Conservation (phyloP, 805 yeast genomes). For the Saturnispora sekii region DNA sequence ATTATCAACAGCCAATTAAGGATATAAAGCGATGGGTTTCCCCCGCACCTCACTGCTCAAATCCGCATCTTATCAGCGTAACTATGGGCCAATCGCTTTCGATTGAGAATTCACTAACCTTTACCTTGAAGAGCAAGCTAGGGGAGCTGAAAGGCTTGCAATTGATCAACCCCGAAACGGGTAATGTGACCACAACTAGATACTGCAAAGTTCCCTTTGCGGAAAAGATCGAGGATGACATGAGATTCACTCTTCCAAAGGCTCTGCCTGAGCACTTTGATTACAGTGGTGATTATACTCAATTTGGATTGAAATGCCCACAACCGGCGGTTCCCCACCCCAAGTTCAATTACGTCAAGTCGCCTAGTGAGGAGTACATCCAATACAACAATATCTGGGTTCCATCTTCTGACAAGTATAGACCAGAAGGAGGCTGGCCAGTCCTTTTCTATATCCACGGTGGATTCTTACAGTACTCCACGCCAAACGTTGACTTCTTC, state of each 20-base stretch:
- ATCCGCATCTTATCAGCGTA: not conserved
- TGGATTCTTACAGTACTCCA: conserved; percentile 32
- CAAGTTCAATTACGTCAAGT: conserved; percentile 15
- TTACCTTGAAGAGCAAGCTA: conserved; percentile 12
- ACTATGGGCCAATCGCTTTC: conserved; percentile 20
- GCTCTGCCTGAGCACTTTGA: conserved; percentile 27
- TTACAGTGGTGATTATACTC: conserved; percentile 31
- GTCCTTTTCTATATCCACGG: conserved; percentile 34
- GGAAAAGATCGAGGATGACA: conserved; percentile 24
- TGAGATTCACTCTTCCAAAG: conserved; percentile 25
- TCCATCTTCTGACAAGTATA: conserved; percentile 25
- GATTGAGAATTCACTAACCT: conserved; percentile 15
- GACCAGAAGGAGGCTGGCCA: conserved; percentile 34
- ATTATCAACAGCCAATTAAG: not conserved
- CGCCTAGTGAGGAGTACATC: conserved; percentile 28
- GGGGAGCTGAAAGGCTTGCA: conserved; percentile 25
- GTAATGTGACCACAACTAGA: conserved; percentile 18
- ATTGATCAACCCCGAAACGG: conserved; percentile 12
- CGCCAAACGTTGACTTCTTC: conserved; percentile 20
- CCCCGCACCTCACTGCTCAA: not conserved
- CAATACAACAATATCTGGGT: conserved; percentile 30
- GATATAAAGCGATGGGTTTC: not conserved
- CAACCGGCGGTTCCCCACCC: conserved; percentile 29
- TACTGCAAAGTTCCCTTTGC: conserved; percentile 29
- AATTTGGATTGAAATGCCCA: conserved; percentile 28